A percentile compares a stretch with the other conserved stretches of the same genome.
Conservation (phyloP, 768 basidiomycete species). For the Wakefieldia striispora region DNA sequence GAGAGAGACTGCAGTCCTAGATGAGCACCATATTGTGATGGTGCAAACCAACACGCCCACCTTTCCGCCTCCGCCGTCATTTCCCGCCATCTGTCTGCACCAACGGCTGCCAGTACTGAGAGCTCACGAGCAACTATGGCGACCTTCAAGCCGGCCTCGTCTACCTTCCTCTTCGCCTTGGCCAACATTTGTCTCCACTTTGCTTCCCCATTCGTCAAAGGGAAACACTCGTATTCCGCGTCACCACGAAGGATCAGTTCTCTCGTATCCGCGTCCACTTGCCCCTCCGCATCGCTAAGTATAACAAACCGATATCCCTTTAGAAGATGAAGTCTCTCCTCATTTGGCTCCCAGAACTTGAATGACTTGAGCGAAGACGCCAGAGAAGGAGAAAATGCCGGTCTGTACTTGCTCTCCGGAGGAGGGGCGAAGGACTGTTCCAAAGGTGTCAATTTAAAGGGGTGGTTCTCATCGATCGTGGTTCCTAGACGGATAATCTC, state of each 20-base stretch:
- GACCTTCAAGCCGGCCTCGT: conserved; percentile 42
- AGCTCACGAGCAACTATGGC: conserved; percentile 52
- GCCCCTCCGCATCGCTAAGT: conserved; percentile 53
- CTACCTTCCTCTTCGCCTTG: conserved; percentile 49
- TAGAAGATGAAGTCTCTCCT: conserved; percentile 58
- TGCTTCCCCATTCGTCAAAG: conserved; percentile 44
- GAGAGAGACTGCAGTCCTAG: conserved; percentile 30
- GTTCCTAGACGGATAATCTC: conserved; percentile 56
- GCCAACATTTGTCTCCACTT: conserved; percentile 53
- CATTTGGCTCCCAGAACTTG: conserved; percentile 66
- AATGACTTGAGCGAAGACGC: conserved; percentile 46
- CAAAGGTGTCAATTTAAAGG: conserved; percentile 36
- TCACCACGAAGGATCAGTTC: conserved; percentile 57
- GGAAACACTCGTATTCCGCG: conserved; percentile 62
- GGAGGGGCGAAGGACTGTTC: conserved; percentile 56
- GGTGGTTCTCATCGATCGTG: conserved; percentile 32
- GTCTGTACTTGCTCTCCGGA: conserved; percentile 52
- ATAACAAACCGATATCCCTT: conserved; percentile 55
- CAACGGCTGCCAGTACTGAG: conserved; percentile 49
- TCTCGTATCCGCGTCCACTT: conserved; percentile 46
- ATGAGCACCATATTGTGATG: conserved; percentile 4
- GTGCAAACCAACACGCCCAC: conserved; percentile 33
- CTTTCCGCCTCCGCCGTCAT: conserved; percentile 48
- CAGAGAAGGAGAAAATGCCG: conserved; percentile 52
- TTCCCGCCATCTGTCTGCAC: conserved; percentile 52